Evolutionary conservation across 2,329 filamentous ascomycete species (phyloP).

Genomic region (Metarhizium rileyi): DNA sequence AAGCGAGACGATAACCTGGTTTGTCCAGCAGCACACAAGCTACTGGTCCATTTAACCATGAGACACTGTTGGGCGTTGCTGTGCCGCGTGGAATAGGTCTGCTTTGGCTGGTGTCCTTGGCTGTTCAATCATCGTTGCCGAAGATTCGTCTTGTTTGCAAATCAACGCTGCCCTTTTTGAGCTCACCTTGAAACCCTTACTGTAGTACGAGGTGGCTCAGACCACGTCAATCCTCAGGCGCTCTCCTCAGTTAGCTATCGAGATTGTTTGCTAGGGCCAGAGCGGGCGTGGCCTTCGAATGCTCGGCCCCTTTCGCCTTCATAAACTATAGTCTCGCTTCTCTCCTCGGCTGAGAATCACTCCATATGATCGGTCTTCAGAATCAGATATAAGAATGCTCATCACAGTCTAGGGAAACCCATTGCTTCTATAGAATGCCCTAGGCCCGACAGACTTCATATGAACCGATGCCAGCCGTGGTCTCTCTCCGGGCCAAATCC

Average conservation of each 20-base stretch:
- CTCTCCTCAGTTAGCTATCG: neutral
- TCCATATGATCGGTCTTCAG: neutral
- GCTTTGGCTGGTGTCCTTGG: neutral
- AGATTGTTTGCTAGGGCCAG: neutral
- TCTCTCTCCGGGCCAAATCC: no score
- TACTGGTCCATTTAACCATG: neutral
- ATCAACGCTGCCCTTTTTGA: neutral
- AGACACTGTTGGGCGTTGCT: neutral
- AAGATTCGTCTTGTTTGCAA: neutral
- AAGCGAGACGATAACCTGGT: neutral
- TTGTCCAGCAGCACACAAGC: neutral
- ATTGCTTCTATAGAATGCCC: neutral
- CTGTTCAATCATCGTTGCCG: neutral
- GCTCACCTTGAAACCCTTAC: neutral
- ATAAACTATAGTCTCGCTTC: neutral
- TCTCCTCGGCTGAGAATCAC: neutral
- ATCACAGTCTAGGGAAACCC: neutral
- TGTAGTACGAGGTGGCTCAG: neutral
- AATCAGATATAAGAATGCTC: neutral
- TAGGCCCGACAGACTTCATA: no score
- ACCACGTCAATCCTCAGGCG: neutral
- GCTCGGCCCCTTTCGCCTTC: neutral
- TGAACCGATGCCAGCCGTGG: no score
- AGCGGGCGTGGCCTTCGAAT: neutral
- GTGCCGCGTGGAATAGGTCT: neutral